Base-by-base conservation (phyloP, 2,329 filamentous ascomycete genomes). In the Chalara sp. region DNA sequence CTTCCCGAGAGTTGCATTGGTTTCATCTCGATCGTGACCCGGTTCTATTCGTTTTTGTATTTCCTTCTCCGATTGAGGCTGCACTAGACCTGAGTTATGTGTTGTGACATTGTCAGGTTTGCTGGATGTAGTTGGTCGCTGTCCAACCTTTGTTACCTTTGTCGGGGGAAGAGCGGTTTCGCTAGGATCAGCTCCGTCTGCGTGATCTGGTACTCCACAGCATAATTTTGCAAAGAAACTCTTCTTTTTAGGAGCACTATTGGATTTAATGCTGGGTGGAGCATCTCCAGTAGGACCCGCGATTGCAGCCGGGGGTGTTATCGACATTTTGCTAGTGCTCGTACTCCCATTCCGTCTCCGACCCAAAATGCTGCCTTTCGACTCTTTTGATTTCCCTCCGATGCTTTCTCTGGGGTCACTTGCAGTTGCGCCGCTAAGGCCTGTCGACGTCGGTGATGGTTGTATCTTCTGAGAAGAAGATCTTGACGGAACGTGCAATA, bases 311-410 rank as follows among this genome's bases (percentile, higher is more conserved):
- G 59, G 58, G 50, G 63, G 73, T 76, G 60, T 72, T 72, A 62
- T 74, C 75, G 56, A 78, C 79, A 63, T 76, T 74, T 69, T 81
- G 55, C 63, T 82, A n/a, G 35, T 37, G 70, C 82, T 87, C 55
- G 80, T 76, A 69, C 83, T 88, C 60, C 81, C 80, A 70, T 86
- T 86, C 62, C 81, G 75, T 61, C 79, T 76, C 58, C 78, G 74
- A 55, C 76, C 81, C 50, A 81, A 69, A 61, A 84, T 80, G 68
- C 83, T 87, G 58, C 75, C 72, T 69, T 77, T 82, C 54, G 80
- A 84, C 59, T 80, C 81, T 67, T 81, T 85, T 46, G 84, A 87
- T 58, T 76, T 75, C 53, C 77, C 76, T 58, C 79, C 77, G 60
- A 83, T 80, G 64, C 80, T 85, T 61, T 81, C 81, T 65, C 76